These are phyloP conservation scores for Dacryopinax spathularia DNA, from an alignment of 768 basidiomycete genomes.

Conservation along the genomic window DNA sequence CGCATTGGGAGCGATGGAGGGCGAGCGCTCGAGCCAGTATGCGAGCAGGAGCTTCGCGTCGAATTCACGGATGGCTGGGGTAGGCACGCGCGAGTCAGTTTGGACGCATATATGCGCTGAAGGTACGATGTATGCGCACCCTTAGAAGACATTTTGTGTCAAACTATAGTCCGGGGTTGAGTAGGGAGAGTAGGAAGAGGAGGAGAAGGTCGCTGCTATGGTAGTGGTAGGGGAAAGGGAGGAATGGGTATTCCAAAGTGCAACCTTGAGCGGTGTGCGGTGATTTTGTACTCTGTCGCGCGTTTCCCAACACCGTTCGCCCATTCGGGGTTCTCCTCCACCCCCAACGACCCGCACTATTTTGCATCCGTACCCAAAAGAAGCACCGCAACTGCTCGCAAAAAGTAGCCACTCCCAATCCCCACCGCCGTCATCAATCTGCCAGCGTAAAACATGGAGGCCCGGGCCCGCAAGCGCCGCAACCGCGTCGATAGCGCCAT, in stretches of 20 bases:
- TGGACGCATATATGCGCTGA: background rate
- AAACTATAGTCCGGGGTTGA: background rate
- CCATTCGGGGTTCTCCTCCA: slow-evolving; percentile 1
- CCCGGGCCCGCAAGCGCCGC: background rate
- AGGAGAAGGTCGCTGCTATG: background rate
- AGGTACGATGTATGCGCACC: slow-evolving; percentile 1
- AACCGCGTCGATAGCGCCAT: background rate
- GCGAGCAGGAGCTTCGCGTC: slow-evolving; percentile 96
- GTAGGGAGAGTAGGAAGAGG: background rate
- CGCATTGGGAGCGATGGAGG: slow-evolving; percentile 54
- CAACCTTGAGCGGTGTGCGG: background rate
- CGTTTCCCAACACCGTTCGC: background rate
- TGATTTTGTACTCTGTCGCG: slow-evolving; percentile 5
- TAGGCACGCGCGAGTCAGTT: background rate
- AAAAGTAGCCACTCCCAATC: background rate
- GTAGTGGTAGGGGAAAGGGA: background rate
- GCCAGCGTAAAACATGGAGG: background rate
- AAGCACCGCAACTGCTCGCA: background rate
- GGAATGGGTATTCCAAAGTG: slow-evolving; percentile 1
- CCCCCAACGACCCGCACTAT: background rate
- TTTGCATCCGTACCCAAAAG: background rate
- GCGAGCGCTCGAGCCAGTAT: slow-evolving; percentile 91
- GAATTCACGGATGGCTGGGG: slow-evolving; percentile 80
- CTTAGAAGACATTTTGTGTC: slow-evolving; percentile 1
- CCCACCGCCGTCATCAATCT: background rate